phyloP scores from a whole-genome alignment of 495 filamentous ascomycete genomes.

The Amorphotheca resinae region DNA sequence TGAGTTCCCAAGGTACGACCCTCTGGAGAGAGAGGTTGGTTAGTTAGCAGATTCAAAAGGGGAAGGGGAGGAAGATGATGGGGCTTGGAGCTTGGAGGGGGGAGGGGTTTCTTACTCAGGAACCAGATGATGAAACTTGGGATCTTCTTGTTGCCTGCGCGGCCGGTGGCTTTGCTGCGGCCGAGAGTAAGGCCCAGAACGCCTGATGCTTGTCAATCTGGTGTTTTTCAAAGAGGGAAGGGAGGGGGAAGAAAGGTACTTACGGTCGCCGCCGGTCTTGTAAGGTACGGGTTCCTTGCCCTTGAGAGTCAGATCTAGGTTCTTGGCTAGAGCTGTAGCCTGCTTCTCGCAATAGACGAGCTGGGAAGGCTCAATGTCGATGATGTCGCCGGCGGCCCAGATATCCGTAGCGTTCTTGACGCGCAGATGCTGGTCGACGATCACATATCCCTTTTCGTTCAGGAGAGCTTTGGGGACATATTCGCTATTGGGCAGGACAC shows the following conservation, averaged over 20 bases:
- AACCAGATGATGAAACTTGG: conserved; percentile 16
- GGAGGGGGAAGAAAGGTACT: conserved; percentile 1
- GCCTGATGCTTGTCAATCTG: not conserved
- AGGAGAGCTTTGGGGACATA: conserved; percentile 24
- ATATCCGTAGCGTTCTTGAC: conserved; percentile 25
- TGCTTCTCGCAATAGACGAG: conserved; percentile 6
- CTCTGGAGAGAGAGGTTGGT: not conserved
- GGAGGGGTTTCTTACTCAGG: conserved; percentile 9
- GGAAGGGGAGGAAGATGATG: not conserved
- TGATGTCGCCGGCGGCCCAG: conserved; percentile 31
- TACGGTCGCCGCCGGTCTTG: conserved; percentile 22
- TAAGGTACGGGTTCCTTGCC: conserved; percentile 26
- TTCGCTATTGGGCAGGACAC: conserved; percentile 29
- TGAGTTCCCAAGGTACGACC: conserved; percentile 2
- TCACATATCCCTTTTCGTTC: conserved; percentile 23
- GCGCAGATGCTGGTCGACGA: conserved; percentile 25
- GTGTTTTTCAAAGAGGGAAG: too few relatives aligned
- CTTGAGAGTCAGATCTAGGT: conserved; percentile 18
- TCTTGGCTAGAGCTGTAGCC: conserved; percentile 9
- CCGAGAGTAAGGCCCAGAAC: conserved; percentile 15
- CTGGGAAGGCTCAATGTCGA: conserved; percentile 8
- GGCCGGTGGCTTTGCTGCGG: conserved; percentile 16
- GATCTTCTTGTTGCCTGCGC: conserved; percentile 10
- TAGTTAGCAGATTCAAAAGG: not conserved
- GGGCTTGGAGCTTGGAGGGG: too few relatives aligned